Evolutionary conservation across 169 alveolate genomes (phyloP).

Genomic region (Ichthyophthirius multifiliis): DNA sequence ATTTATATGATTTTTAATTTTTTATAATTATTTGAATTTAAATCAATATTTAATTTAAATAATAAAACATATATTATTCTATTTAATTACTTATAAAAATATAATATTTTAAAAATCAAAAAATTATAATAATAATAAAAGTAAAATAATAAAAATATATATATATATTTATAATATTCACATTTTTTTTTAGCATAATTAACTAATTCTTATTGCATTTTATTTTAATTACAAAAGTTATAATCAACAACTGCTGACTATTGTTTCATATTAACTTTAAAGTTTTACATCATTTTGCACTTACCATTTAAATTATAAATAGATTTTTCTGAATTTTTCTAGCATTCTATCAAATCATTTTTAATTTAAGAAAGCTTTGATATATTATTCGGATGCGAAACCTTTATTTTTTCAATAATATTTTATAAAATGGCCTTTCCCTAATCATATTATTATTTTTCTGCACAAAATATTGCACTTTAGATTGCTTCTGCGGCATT

Average conservation of each 20-base stretch:
- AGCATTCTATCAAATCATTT: not conserved
- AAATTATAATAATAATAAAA: no score
- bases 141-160: no score
- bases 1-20: no score
- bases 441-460: conserved; percentile 10
- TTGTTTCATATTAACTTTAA: not conserved
- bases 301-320: not conserved
- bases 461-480: not conserved
- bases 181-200: no score
- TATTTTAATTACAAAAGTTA: no score
- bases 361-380: not conserved
- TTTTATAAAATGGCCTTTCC: conserved; percentile 14
- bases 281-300: not conserved
- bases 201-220: no score
- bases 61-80: no score
- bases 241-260: not conserved
- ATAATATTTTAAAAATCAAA: no score
- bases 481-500: conserved; percentile 28
- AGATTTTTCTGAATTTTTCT: not conserved
- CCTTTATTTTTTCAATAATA: not conserved
- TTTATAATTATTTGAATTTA: no score
- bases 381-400: not conserved
- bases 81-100: no score
- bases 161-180: no score
- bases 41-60: no score